Evolutionary conservation across 2,329 filamentous ascomycete genomes (phyloP).

Genomic region (Fusarium domesticum): DNA sequence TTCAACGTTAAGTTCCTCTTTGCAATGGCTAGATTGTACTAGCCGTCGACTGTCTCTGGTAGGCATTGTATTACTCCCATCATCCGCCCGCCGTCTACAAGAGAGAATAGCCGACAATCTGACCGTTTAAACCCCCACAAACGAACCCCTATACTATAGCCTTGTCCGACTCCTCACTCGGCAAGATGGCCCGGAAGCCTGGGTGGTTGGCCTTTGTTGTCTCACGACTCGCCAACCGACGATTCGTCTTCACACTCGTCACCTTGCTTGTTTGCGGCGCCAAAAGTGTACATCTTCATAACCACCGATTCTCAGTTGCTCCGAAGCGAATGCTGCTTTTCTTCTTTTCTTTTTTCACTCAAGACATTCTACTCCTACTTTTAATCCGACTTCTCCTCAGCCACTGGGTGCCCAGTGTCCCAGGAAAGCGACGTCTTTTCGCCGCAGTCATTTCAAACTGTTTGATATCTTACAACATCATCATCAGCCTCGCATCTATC

Average conservation of each 20-base stretch:
- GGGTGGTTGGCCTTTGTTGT: constrained; percentile 10
- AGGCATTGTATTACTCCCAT: too few relatives aligned
- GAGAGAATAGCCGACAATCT: too few relatives aligned
- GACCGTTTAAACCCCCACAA: too few relatives aligned
- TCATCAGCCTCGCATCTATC: constrained; percentile 26
- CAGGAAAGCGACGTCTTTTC: constrained; percentile 13
- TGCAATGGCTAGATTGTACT: too few relatives aligned
- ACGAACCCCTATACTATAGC: too few relatives aligned
- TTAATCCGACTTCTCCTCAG: constrained; percentile 33
- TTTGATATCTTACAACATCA: constrained; percentile 23
- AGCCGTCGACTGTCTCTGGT: too few relatives aligned
- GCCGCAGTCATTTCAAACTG: constrained; percentile 12
- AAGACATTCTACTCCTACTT: constrained; percentile 33
- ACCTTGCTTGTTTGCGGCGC: constrained; percentile 31
- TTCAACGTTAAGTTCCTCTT: too few relatives aligned
- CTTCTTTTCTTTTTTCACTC: constrained; percentile 36
- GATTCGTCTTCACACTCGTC: constrained; percentile 33
- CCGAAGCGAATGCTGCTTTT: constrained; percentile 30
- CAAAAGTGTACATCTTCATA: constrained; percentile 34
- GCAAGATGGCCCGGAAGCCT: constrained; percentile 9
- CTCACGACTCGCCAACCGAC: constrained; percentile 29
- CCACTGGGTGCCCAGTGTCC: constrained; percentile 20
- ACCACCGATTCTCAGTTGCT: constrained; percentile 32
- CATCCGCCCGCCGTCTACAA: too few relatives aligned
- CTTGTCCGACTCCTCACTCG: too few relatives aligned